These are phyloP conservation scores for Buddleja alternifolia DNA, from an alignment of 257 asterid species.

Conservation along the genomic window DNA sequence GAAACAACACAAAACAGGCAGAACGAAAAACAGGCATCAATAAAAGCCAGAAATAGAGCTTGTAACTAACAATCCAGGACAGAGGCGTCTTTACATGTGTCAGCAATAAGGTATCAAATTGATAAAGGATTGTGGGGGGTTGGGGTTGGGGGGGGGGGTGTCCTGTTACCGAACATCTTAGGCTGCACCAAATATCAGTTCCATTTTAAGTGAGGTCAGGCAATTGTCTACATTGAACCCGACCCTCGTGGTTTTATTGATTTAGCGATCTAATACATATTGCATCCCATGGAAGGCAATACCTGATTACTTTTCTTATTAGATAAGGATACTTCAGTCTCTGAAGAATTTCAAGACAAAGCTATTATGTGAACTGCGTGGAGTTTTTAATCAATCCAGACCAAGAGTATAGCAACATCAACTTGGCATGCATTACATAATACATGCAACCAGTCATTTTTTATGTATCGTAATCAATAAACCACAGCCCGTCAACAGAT, in stretches of 20 bases:
- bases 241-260: no score
- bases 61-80: slow-evolving; percentile 2
- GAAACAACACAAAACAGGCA: neutral
- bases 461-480: slow-evolving; percentile 4
- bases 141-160: neutral
- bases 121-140: neutral
- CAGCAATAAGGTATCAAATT: slow-evolving; percentile 1
- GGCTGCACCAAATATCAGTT: slow-evolving; percentile 14
- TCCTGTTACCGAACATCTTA: slow-evolving; percentile 5
- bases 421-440: neutral
- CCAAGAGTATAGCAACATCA: neutral
- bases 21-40: slow-evolving; percentile 1
- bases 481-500: neutral
- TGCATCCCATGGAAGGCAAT: slow-evolving; percentile 13
- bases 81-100: slow-evolving; percentile 16
- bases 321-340: slow-evolving; percentile 18
- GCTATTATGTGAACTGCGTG: neutral
- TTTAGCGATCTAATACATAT: no score
- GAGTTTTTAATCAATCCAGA: slow-evolving; percentile 17
- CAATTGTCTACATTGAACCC: neutral
- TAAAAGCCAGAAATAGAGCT: neutral
- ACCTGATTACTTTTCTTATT: slow-evolving; percentile 21
- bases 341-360: slow-evolving; percentile 9
- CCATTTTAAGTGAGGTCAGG: neutral
- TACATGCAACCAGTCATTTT: slow-evolving; percentile 16